Percentiles rank a stretch among this genome's conserved stretches.
These are phyloP conservation scores for Primulina tabacum DNA, from an alignment of 257 asterid genomes.

Conservation along the genomic window DNA sequence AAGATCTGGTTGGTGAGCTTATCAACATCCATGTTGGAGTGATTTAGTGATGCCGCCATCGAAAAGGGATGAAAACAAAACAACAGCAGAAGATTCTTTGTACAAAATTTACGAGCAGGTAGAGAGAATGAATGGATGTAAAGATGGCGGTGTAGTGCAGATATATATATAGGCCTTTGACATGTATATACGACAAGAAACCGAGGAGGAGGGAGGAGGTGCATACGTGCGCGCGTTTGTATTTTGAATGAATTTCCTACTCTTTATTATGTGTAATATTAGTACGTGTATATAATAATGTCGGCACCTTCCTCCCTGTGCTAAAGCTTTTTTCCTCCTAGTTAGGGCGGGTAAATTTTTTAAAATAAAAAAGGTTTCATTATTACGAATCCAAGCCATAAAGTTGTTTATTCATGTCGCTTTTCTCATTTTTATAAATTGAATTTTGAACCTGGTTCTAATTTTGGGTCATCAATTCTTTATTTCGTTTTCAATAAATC, in stretches of 20 bases:
- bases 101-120: not conserved
- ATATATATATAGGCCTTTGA: not conserved
- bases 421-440: too few species aligned
- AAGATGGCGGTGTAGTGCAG: not conserved
- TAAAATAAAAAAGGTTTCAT: too few species aligned
- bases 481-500: too few species aligned
- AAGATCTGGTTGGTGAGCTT: conserved; percentile 64
- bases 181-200: not conserved
- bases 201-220: not conserved
- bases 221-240: conserved; percentile 1
- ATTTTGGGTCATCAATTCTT: too few species aligned
- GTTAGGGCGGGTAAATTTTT: not conserved
- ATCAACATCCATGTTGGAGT: conserved; percentile 33
- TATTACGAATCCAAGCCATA: too few species aligned
- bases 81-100: too few species aligned
- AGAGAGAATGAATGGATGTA: not conserved
- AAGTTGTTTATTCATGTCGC: not conserved
- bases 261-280: too few species aligned
- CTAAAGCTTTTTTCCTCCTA: too few species aligned
- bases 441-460: too few species aligned
- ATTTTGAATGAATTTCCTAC: not conserved
- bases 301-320: not conserved
- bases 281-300: too few species aligned
- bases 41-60: not conserved
- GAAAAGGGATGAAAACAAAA: not conserved